phyloP scores from a whole-genome alignment of 169 alveolate genomes.

The Eimeria zaria region DNA sequence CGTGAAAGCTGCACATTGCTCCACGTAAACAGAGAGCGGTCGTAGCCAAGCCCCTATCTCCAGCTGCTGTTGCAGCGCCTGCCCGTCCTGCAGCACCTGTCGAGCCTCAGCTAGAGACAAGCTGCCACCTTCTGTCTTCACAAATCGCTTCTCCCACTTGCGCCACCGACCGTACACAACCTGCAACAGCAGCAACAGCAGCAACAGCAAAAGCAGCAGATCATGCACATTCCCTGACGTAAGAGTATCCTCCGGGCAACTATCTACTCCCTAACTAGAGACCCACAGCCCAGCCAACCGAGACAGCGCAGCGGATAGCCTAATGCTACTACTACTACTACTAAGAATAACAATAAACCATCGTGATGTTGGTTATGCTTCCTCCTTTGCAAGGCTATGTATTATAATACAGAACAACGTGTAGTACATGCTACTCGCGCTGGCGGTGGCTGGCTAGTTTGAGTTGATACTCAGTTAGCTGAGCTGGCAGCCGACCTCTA shows the following conservation, averaged over 20 bases:
- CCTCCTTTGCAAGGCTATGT: no score
- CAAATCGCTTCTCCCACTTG: constrained; percentile 81
- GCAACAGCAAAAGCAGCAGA: constrained; percentile 13
- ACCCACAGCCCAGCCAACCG: background rate
- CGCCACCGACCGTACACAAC: constrained; percentile 84
- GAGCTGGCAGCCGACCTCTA: background rate
- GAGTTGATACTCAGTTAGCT: no score
- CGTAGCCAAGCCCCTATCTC: constrained; percentile 72
- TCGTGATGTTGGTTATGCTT: no score
- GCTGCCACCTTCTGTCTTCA: constrained; percentile 75
- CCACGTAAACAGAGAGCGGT: constrained; percentile 61
- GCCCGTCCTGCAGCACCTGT: constrained; percentile 83
- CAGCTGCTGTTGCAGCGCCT: constrained; percentile 77
- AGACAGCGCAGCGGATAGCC: background rate
- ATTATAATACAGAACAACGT: no score
- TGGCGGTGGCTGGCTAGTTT: background rate
- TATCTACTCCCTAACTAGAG: background rate
- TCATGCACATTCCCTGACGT: background rate
- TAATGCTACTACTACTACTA: background rate
- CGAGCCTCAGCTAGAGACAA: constrained; percentile 80
- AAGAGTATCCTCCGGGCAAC: background rate
- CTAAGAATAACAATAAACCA: no score
- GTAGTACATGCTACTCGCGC: no score
- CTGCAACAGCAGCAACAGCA: constrained; percentile 39
- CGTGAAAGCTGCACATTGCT: constrained; percentile 49